Evolutionary conservation across 73 alveolate genomes (phyloP).

Genomic region (Tetrahymena malaccensis): DNA sequence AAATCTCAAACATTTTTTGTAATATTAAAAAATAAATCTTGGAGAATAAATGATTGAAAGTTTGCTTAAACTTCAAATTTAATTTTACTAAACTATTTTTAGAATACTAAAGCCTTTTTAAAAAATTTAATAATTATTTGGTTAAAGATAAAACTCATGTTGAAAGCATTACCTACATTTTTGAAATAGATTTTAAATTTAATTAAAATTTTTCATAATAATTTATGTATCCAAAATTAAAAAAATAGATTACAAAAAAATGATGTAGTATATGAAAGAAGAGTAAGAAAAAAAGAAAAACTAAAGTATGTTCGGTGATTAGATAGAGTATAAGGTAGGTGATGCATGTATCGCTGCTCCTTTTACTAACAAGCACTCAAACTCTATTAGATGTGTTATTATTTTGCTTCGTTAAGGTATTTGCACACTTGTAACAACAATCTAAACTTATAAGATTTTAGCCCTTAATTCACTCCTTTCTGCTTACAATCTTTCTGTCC

Average conservation of each 20-base stretch:
- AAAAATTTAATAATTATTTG: no score
- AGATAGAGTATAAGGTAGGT: conserved; percentile 63
- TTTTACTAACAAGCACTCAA: conserved; percentile 84
- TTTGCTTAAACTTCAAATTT: no score
- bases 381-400: conserved; percentile 75
- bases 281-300: conserved; percentile 22
- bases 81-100: no score
- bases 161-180: no score
- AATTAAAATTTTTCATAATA: no score
- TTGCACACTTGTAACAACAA: conserved; percentile 33
- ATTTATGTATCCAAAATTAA: neutral
- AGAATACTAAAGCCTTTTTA: no score
- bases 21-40: no score
- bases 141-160: no score
- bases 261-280: conserved; percentile 45
- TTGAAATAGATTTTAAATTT: no score
- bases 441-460: conserved; percentile 32
- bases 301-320: conserved; percentile 45
- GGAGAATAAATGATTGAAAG: no score
- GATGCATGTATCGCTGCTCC: conserved; percentile 99
- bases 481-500: conserved; percentile 15
- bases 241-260: conserved; percentile 54
- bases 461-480: neutral
- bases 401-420: conserved; percentile 84
- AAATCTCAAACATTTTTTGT: no score